Percentiles rank a stretch among this genome's conserved stretches.
phyloP scores from a whole-genome alignment of 305 asterid species.

The Caryopteris hybrid region DNA sequence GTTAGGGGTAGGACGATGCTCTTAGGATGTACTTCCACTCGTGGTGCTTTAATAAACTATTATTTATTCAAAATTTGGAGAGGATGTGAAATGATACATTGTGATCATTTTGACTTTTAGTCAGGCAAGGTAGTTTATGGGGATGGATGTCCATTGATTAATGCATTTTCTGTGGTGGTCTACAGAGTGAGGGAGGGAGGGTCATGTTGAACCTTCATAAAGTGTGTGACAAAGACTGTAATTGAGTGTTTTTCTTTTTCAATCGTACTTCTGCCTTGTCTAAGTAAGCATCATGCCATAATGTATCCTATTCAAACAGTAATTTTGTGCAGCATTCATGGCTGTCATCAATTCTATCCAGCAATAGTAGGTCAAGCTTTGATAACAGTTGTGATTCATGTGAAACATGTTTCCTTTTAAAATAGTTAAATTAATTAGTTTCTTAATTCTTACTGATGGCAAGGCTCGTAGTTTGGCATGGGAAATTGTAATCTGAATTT shows the following conservation, averaged over 20 bases:
- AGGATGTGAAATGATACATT: background rate
- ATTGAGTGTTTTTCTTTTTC: background rate
- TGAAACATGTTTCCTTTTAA: background rate
- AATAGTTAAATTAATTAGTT: no score
- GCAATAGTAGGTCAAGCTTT: background rate
- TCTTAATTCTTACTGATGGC: no score
- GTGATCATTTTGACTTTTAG: background rate
- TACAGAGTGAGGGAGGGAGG: background rate
- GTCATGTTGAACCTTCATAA: background rate
- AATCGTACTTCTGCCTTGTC: background rate
- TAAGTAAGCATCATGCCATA: background rate
- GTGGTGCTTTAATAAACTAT: background rate
- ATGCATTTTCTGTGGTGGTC: background rate
- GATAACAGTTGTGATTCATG: background rate
- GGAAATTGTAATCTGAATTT: background rate
- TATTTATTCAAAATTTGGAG: background rate
- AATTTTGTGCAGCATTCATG: background rate
- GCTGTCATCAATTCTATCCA: background rate
- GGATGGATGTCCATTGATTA: background rate
- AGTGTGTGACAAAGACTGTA: background rate
- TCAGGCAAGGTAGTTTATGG: background rate
- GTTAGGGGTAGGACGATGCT: background rate
- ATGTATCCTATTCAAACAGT: background rate
- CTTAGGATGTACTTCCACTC: background rate
- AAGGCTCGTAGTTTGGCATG: background rate